A percentile compares a stretch with the other conserved stretches of the same genome.
Evolutionary conservation across 2,329 filamentous ascomycete genomes (phyloP).

Genomic region (Diatrype stigma): DNA sequence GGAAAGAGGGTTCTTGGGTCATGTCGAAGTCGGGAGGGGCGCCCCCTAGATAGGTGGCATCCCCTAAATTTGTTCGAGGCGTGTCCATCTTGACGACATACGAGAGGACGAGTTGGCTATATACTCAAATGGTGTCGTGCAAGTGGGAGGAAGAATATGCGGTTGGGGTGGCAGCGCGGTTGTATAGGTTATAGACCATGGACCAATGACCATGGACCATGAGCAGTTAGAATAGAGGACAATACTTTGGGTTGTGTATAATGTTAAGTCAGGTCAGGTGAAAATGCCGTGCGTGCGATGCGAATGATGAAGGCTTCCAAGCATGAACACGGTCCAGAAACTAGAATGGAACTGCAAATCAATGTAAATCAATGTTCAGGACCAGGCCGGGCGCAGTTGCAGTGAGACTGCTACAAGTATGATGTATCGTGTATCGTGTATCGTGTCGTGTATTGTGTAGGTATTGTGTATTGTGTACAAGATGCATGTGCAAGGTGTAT

Average conservation of each 20-base stretch:
- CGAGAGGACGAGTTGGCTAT: conserved; percentile 1
- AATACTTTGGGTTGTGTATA: not conserved
- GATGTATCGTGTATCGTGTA: no score
- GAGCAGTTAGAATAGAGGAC: conserved; percentile 2
- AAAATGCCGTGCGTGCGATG: not conserved
- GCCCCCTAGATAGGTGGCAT: conserved; percentile 74
- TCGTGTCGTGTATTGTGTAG: no score
- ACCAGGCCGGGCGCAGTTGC: no score
- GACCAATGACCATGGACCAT: no score
- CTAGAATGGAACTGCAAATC: not conserved
- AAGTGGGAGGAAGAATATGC: conserved; percentile 9
- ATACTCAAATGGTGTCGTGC: conserved; percentile 3
- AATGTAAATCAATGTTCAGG: no score
- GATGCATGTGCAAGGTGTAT: not conserved
- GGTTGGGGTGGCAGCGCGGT: conserved; percentile 1
- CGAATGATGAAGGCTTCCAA: no score
- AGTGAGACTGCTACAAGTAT: no score
- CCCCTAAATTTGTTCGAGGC: conserved; percentile 77
- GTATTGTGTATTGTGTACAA: not conserved
- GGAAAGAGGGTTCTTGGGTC: conserved; percentile 83
- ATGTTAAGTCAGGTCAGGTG: not conserved
- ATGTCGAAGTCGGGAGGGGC: conserved; percentile 70
- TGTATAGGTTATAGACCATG: no score
- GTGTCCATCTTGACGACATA: conserved; percentile 57
- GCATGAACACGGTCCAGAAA: no score